phyloP scores from a whole-genome alignment of 768 basidiomycete species.

The Rhizopogon vinicolor region DNA sequence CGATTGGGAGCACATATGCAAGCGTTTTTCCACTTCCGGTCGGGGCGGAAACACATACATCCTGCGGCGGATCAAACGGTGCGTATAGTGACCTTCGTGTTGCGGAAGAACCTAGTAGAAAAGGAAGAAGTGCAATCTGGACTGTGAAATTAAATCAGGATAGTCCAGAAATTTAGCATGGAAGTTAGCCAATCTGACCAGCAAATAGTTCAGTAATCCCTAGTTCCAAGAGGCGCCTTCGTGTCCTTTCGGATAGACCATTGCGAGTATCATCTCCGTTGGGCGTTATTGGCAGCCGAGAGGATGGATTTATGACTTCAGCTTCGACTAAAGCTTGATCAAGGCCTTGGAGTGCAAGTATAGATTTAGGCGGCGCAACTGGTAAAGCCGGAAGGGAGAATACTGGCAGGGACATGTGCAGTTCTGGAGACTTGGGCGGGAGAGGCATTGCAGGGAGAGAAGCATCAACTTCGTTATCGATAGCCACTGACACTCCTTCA shows the following conservation, averaged over 20 bases:
- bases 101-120: conserved; percentile 52
- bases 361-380: conserved; percentile 61
- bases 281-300: conserved; percentile 38
- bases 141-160: conserved; percentile 44
- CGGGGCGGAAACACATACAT: conserved; percentile 93
- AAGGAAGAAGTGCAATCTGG: conserved; percentile 83
- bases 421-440: background rate
- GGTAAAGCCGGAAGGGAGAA: conserved; percentile 70
- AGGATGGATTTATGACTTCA: conserved; percentile 57
- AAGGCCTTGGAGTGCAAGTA: conserved; percentile 74
- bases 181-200: conserved; percentile 42
- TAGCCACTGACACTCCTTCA: no score
- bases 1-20: conserved; percentile 90
- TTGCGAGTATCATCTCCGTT: conserved; percentile 34
- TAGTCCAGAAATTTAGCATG: background rate
- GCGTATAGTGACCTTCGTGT: conserved; percentile 50
- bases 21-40: conserved; percentile 98
- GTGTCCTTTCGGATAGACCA: conserved; percentile 55
- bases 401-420: conserved; percentile 45
- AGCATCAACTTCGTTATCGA: no score
- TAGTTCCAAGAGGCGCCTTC: conserved; percentile 61
- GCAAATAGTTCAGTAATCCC: conserved; percentile 89
- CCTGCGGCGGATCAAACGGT: conserved; percentile 62
- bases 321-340: conserved; percentile 71
- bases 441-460: no score